phyloP scores from a whole-genome alignment of 805 yeast species.

The Wickerhamiella parazyma region DNA sequence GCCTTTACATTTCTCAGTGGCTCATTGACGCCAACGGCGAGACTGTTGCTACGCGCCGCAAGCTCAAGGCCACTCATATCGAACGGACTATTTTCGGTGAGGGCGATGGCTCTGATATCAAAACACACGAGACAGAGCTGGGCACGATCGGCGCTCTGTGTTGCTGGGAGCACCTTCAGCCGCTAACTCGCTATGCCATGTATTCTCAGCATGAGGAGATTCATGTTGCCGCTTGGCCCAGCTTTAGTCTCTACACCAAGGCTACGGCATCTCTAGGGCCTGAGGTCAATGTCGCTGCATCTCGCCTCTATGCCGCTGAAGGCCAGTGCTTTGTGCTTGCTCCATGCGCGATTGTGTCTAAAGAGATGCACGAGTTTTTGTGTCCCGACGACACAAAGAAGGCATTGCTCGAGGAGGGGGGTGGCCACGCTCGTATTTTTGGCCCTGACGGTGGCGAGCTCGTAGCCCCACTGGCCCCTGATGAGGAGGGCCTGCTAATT shows the following conservation, averaged over 20 bases:
- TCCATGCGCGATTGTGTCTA: background rate
- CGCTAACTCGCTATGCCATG: background rate
- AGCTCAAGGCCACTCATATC: slow-evolving; percentile 4
- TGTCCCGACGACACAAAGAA: slow-evolving; percentile 3
- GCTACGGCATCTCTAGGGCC: background rate
- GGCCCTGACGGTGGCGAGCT: slow-evolving; percentile 11
- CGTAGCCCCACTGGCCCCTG: background rate
- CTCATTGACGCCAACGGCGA: background rate
- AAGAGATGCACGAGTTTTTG: background rate
- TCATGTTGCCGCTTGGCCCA: slow-evolving; percentile 3
- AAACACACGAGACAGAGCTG: background rate
- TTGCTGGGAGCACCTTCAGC: slow-evolving; percentile 8
- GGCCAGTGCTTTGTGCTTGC: slow-evolving; percentile 9
- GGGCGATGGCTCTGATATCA: slow-evolving; percentile 6
- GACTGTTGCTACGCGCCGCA: background rate
- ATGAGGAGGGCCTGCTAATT: slow-evolving; percentile 10
- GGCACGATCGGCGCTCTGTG: background rate
- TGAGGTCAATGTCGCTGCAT: slow-evolving; percentile 3
- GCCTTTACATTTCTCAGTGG: slow-evolving; percentile 15
- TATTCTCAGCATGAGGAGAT: slow-evolving; percentile 2
- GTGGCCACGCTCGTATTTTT: slow-evolving; percentile 11
- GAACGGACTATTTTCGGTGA: slow-evolving; percentile 9
- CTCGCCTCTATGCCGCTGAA: slow-evolving; percentile 9
- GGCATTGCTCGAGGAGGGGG: slow-evolving; percentile 3
- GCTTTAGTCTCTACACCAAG: background rate